Percentiles rank a stretch among this genome's conserved stretches.
Conservation (phyloP, 805 yeast genomes). For the Maudiozyma bulderi region DNA sequence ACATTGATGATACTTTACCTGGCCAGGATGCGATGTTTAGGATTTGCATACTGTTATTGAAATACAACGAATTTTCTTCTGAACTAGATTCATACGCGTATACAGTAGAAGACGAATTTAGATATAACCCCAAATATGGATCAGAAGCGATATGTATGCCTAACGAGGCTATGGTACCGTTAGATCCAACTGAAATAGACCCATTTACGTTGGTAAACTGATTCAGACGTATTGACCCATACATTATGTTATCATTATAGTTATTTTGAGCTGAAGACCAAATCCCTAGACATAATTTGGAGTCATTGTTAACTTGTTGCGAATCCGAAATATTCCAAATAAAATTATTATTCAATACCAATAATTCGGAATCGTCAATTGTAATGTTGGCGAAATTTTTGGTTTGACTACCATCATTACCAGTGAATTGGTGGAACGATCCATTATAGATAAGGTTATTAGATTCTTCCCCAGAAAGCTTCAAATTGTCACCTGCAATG, state of each 20-base stretch:
- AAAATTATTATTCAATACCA: conserved; percentile 19
- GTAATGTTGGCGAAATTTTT: conserved; percentile 15
- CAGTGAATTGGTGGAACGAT: conserved; percentile 9
- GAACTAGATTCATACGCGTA: conserved; percentile 47
- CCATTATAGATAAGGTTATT: conserved; percentile 18
- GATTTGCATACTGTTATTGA: conserved; percentile 3
- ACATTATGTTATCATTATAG: conserved; percentile 27
- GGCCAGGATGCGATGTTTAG: conserved; percentile 12
- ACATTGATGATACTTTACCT: conserved; percentile 14
- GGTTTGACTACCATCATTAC: conserved; percentile 1
- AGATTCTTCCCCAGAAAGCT: conserved; percentile 6
- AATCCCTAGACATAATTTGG: conserved; percentile 19
- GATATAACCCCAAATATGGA: conserved; percentile 30
- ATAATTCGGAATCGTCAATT: conserved; percentile 10
- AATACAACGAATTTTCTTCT: background rate
- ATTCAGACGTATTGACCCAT: conserved; percentile 21
- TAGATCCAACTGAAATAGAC: conserved; percentile 10
- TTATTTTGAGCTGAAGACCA: conserved; percentile 20
- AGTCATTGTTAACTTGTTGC: conserved; percentile 11
- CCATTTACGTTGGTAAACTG: conserved; percentile 16
- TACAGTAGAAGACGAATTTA: conserved; percentile 41
- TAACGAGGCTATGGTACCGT: background rate
- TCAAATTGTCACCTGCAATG: conserved; percentile 15
- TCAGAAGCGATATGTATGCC: background rate
- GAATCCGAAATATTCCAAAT: conserved; percentile 25